Percentiles rank a stretch among this genome's conserved stretches.
These are phyloP conservation scores for Pelargonium fulgidum DNA, from an alignment of 441 rosid species.

Conservation along the genomic window DNA sequence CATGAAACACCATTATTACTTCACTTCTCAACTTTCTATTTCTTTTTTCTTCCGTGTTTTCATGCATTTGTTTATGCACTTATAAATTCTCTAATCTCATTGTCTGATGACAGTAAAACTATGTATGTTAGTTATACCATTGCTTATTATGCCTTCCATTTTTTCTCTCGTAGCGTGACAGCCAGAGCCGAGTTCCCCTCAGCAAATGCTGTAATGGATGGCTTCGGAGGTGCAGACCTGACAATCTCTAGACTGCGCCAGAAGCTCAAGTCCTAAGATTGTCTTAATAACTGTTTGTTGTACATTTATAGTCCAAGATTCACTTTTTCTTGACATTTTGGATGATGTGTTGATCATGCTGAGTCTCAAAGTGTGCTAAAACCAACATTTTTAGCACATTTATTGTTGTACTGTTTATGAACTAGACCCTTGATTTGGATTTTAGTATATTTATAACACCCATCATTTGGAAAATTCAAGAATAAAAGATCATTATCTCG, in stretches of 20 bases:
- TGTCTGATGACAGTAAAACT: not conserved
- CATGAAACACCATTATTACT: not conserved
- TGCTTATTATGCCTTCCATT: not conserved
- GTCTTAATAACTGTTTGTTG: no score
- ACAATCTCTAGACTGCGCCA: conserved; percentile 47
- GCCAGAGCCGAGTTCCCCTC: conserved; percentile 82
- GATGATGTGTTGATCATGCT: no score
- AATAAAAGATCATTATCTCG: no score
- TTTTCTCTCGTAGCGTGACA: conserved; percentile 44
- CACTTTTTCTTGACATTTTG: no score
- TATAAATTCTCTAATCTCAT: not conserved
- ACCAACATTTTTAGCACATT: no score
- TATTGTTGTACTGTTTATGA: no score
- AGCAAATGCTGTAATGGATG: conserved; percentile 73
- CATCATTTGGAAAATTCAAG: no score
- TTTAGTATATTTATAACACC: no score
- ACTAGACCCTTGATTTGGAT: no score
- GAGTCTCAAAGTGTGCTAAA: no score
- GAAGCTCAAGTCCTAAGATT: conserved; percentile 36
- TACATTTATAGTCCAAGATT: no score
- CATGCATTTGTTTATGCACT: not conserved
- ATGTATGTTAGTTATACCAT: conserved; percentile 2
- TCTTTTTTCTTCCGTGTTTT: not conserved
- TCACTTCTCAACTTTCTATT: not conserved
- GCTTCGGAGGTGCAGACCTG: conserved; percentile 82